phyloP scores from a whole-genome alignment of 2,329 filamentous ascomycete species.

The Aureobasidium musti region DNA sequence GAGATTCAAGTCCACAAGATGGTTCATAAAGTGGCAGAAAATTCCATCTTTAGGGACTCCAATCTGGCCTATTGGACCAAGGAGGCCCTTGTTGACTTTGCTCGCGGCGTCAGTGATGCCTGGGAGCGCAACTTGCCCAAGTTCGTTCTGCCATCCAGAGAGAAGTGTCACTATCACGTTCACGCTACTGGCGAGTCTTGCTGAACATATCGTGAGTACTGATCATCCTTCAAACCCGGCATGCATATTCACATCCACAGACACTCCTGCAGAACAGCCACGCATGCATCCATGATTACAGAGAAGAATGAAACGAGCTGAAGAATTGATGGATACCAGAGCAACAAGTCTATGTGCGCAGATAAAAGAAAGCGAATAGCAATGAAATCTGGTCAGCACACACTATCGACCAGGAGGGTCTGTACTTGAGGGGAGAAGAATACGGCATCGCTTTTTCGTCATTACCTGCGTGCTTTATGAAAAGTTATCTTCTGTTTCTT shows the following conservation, averaged over 20 bases:
- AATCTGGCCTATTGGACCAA: not conserved
- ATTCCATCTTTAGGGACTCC: not conserved
- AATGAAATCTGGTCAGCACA: no score
- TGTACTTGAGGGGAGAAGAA: not conserved
- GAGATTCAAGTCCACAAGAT: constrained; percentile 13
- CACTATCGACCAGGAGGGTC: not conserved
- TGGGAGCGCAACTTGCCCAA: not conserved
- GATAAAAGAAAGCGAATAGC: not conserved
- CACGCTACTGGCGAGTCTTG: not conserved
- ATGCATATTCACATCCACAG: not conserved
- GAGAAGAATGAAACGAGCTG: no score
- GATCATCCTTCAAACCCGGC: no score
- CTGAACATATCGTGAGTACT: not conserved
- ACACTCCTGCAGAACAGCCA: not conserved
- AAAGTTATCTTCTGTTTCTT: not conserved
- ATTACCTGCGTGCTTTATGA: not conserved
- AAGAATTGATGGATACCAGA: not conserved
- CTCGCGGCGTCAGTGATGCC: no score
- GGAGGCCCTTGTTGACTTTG: constrained; percentile 1
- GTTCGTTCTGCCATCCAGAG: not conserved
- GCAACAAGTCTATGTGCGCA: no score
- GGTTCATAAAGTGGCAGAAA: not conserved
- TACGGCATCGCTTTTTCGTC: not conserved
- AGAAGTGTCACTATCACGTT: constrained; percentile 15
- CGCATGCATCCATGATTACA: not conserved